A percentile compares a stretch with the other conserved stretches of the same genome.
Evolutionary conservation across 139 green algal species (phyloP).

Genomic region (Picochlorum costavermella): DNA sequence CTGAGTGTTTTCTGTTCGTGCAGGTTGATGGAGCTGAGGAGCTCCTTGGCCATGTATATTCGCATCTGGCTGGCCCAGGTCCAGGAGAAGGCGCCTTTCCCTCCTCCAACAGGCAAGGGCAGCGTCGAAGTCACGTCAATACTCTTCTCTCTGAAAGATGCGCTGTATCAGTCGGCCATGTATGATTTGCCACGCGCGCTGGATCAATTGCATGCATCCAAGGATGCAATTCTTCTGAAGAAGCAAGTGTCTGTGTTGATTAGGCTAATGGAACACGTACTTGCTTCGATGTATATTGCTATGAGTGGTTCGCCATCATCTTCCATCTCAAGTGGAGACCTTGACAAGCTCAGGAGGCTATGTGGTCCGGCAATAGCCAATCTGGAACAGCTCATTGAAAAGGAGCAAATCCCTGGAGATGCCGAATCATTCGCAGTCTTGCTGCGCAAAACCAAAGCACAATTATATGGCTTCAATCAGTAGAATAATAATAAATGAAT

Average conservation of each 20-base stretch:
- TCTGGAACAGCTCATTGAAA: constrained; percentile 9
- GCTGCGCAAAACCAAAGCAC: constrained; percentile 23
- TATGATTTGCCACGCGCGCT: background rate
- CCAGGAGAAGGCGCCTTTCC: no score
- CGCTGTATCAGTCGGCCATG: constrained; percentile 13
- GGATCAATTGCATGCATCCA: constrained; percentile 1
- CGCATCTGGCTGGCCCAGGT: background rate
- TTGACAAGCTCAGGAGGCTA: constrained; percentile 28
- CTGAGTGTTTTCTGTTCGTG: background rate
- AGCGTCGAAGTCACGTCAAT: background rate
- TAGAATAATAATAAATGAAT: background rate
- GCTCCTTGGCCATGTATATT: background rate
- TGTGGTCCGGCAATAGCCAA: constrained; percentile 11
- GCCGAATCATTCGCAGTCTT: constrained; percentile 17
- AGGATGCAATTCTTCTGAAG: background rate
- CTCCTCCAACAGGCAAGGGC: no score
- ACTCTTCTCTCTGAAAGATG: constrained; percentile 14
- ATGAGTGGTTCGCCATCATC: background rate
- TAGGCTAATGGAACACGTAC: background rate
- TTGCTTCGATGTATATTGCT: background rate
- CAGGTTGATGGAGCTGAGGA: constrained; percentile 1
- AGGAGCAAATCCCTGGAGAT: constrained; percentile 3
- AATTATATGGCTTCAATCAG: background rate
- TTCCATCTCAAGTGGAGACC: constrained; percentile 6
- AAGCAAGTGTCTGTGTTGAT: background rate